Evolutionary conservation across 1,139 yeast genomes (phyloP).

Genomic region (Suhomyces taliae): DNA sequence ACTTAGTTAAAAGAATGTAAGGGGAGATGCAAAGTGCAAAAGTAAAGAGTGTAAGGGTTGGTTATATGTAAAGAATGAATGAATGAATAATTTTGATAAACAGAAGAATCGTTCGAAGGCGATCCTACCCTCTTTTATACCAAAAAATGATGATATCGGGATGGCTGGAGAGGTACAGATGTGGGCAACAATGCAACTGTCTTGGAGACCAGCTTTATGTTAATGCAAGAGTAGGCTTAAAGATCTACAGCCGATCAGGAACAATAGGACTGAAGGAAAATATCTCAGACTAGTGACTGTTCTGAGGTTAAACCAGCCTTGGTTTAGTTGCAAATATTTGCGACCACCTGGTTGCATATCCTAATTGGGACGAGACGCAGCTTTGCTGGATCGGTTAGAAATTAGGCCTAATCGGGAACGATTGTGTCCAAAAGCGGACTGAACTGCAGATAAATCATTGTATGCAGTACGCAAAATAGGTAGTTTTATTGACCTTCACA

Average conservation of each 20-base stretch:
- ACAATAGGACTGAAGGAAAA: background rate
- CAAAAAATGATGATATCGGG: background rate
- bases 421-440: background rate
- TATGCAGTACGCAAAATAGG: no score
- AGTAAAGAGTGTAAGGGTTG: background rate
- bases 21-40: background rate
- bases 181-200: background rate
- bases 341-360: constrained; percentile 2
- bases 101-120: background rate
- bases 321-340: background rate
- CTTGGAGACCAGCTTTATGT: background rate
- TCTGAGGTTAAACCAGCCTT: background rate
- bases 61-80: constrained; percentile 1
- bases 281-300: background rate
- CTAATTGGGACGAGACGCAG: constrained; percentile 1
- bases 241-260: background rate
- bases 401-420: background rate
- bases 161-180: background rate
- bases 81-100: background rate
- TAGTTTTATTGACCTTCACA: no score
- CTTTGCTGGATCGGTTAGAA: background rate
- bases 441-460: background rate
- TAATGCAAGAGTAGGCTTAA: background rate
- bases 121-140: background rate
- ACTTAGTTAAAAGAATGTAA: background rate